Evolutionary conservation across 2,329 filamentous ascomycete species (phyloP).

Genomic region (Orbilia blumenaviensis): DNA sequence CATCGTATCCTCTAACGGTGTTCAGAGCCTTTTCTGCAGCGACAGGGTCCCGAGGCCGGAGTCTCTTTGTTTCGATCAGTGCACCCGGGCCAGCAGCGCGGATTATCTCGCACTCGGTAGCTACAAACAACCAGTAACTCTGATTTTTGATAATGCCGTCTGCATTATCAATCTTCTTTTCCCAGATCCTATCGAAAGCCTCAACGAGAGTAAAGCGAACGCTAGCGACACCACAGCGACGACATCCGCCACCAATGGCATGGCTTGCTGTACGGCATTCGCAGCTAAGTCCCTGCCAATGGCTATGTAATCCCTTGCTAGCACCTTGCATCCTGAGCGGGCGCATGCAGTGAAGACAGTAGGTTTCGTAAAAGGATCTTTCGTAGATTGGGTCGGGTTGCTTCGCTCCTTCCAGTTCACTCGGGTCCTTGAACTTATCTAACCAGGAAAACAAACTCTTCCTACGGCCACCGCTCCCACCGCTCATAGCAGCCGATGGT

Average conservation of each 20-base stretch:
- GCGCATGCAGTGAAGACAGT: slow-evolving; percentile 45
- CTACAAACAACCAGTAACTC: slow-evolving; percentile 43
- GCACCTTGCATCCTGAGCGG: slow-evolving; percentile 35
- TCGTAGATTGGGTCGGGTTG: slow-evolving; percentile 46
- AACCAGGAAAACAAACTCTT: slow-evolving; percentile 52
- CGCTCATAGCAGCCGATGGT: slow-evolving; percentile 2
- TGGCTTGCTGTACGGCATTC: slow-evolving; percentile 32
- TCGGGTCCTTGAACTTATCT: slow-evolving; percentile 44
- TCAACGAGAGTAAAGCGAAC: slow-evolving; percentile 39
- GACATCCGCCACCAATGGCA: slow-evolving; percentile 30
- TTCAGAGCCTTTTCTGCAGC: slow-evolving; percentile 11
- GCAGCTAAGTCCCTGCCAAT: slow-evolving; percentile 39
- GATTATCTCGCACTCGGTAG: slow-evolving; percentile 42
- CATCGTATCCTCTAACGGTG: slow-evolving; percentile 34
- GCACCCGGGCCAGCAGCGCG: slow-evolving; percentile 21
- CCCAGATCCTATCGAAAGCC: slow-evolving; percentile 30
- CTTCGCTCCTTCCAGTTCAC: slow-evolving; percentile 34
- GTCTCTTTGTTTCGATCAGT: slow-evolving; percentile 12
- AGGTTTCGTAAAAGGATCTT: slow-evolving; percentile 44
- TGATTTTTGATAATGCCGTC: slow-evolving; percentile 30
- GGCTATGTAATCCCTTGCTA: slow-evolving; percentile 38
- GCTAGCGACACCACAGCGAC: slow-evolving; percentile 40
- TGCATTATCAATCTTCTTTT: slow-evolving; percentile 20
- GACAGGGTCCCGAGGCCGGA: slow-evolving; percentile 8
- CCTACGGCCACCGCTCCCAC: slow-evolving; percentile 3